Evolutionary conservation across 2,329 filamentous ascomycete species (phyloP), one percentile per base, ranked within the genome.

Genomic region (Xylariaceae sp.): DNA sequence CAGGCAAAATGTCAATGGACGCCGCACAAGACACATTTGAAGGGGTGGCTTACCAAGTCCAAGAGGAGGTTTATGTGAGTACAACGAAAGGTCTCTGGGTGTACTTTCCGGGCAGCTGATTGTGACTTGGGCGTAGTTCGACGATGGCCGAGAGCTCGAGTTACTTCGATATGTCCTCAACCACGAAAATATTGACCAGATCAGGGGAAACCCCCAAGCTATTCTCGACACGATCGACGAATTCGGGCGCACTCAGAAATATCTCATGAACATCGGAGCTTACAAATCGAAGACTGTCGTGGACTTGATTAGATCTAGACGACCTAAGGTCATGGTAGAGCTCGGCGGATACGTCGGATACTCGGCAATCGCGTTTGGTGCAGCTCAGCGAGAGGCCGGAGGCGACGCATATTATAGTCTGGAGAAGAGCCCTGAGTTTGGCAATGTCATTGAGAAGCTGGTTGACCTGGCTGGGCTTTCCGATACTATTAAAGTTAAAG

Each of bases 291-390:
- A 76, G 56, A 86, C 90, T 48, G 82, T 93, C 1, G 79, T 79
- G 9, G 77, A 87, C 31, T 69, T 92, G 38, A 91, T 94, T 53
- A 74, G 74, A 17, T 74, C 87, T 56, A 73, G 78, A 44, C 88
- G 86, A 66, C 88, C 88, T 1, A 69, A 81, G 48, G 76, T 76
- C 2, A 89, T 91, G 83, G 78, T 93, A 43, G 89, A 95, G 66
- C 77, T 94, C 0, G 89, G 90, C 43, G 87, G 88, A 45, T 94
- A 93, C 68, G 79, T 91, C 17, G 89, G 89, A 40, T 94, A 94
- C 73, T 93, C 89, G 0, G 85, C 86, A 53, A 83, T 94, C 53
- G 75, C 90, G 1, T 93, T 92, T 63, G 87, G 82, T 42, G 77
- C 83, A 34, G 84, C 86, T 1, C 73, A 89, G 14, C 80, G 80